Evolutionary conservation across 495 filamentous ascomycete genomes (phyloP).

Genomic region (Venustampulla echinocandica): DNA sequence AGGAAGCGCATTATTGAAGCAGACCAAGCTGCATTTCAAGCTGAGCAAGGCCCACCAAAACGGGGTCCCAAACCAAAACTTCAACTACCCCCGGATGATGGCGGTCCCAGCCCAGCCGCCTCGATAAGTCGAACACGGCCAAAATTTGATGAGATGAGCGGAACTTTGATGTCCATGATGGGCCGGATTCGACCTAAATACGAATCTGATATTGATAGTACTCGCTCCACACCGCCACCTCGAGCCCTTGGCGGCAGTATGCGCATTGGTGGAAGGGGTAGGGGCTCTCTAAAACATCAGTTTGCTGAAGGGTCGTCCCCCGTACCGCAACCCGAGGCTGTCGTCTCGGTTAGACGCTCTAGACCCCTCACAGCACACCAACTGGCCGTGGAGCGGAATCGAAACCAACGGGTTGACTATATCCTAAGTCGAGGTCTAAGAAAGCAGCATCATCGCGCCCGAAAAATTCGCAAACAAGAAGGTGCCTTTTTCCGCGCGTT

Average conservation of each 20-base stretch:
- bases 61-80: conserved; percentile 43
- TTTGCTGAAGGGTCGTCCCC: conserved; percentile 45
- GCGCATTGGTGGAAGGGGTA: conserved; percentile 26
- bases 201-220: conserved; percentile 50
- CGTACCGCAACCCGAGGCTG: conserved; percentile 20
- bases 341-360: conserved; percentile 44
- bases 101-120: conserved; percentile 34
- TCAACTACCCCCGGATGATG: conserved; percentile 49
- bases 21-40: conserved; percentile 31
- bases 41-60: conserved; percentile 39
- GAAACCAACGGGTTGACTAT: conserved; percentile 79
- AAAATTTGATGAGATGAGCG: conserved; percentile 37
- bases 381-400: conserved; percentile 80
- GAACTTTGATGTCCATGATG: conserved; percentile 29
- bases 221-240: conserved; percentile 48
- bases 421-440: conserved; percentile 69
- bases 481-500: conserved; percentile 60
- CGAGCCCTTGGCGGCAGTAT: conserved; percentile 35
- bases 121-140: conserved; percentile 35
- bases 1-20: conserved; percentile 62
- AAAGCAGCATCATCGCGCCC: conserved; percentile 50
- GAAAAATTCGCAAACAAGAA: conserved; percentile 49
- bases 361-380: conserved; percentile 90
- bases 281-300: conserved; percentile 39
- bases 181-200: conserved; percentile 45